Percentiles rank a stretch among this genome's conserved stretches.
Evolutionary conservation across 257 asterid genomes (phyloP).

Genomic region (Solanum raphanifolium): DNA sequence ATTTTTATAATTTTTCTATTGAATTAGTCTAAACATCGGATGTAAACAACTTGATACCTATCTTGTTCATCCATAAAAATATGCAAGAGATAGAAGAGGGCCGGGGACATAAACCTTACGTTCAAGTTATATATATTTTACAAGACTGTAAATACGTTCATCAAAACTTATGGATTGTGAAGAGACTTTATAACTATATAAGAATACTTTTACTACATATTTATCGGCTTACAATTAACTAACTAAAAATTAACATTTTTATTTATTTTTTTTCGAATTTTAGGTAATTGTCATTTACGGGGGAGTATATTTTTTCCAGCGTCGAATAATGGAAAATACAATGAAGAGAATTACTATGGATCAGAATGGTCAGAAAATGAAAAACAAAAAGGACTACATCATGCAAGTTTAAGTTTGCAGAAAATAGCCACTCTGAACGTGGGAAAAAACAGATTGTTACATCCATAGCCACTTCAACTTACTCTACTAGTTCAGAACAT

Average conservation of each 20-base stretch:
- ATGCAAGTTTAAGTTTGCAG: constrained; percentile 6
- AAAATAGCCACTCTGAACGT: not conserved
- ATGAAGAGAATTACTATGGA: not conserved
- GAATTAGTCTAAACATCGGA: not conserved
- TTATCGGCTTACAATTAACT: not conserved
- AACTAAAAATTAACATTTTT: not conserved
- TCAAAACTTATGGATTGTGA: not conserved
- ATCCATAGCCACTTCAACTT: not conserved
- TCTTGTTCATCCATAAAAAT: not conserved
- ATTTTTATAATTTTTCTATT: not conserved
- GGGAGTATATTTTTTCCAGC: constrained; percentile 5
- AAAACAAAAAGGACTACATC: constrained; percentile 1
- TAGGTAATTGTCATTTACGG: not conserved
- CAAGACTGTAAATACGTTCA: too few species aligned
- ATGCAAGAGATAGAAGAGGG: not conserved
- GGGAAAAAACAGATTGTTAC: not conserved
- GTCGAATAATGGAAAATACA: not conserved
- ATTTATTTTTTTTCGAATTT: too few species aligned
- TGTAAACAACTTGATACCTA: not conserved
- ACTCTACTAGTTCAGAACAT: not conserved
- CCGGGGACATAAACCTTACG: not conserved
- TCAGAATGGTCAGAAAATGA: constrained; percentile 5
- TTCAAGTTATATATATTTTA: too few species aligned
- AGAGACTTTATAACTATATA: not conserved
- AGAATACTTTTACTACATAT: not conserved